Base-by-base conservation (phyloP, 345 rosid species). In the Moricandia moricandioides region DNA sequence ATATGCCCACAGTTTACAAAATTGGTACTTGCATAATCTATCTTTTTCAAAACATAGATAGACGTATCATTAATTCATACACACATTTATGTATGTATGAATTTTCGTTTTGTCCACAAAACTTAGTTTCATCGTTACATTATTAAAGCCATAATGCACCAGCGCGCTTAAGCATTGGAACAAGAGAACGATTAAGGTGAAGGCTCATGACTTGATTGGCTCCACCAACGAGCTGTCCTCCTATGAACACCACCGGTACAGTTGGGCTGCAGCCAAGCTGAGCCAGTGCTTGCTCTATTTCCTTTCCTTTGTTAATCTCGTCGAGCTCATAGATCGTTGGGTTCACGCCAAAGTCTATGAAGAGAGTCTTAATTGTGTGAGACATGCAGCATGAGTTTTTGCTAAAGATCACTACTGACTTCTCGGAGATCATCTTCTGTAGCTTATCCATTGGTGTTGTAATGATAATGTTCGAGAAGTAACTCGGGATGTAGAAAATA, bases 321-420 rank as follows among this genome's bases (percentile, higher is more conserved):
- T 89, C 93, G 0, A 91, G 82, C 68, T 91, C 95, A 43, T 88
- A 79, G 65, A 91, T 82, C 0, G 88, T 79, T 0, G 90, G 88
- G 77, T 85, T 86, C 34, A 85, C 97, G 4, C 97, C 97, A 13
- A 88, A 84, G 14, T 91, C 97, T 37, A 69, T 7, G 51, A 91
- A 69, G 39, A 91, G 85, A 14, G 84, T 83, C 85, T 80, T 85
- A 80, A 91, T 84, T 55, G 88, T 72, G 79, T 89, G 88, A 85
- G 89, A 84, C 89, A 91, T 86, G 82, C 85, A 82, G 63, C 97
- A 91, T 0, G 88, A 76, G 75, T 86, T 91, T 82, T 75, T 80
- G 85, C 90, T 89, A 79, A 91, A 91, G 70, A 91, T 87, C 83
- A 91, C 97, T 68, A 91, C 89, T 1, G 97, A 85, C 70, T 87